Conservation (phyloP, 176 grass and related monocot genomes). For the Poa pratensis region DNA sequence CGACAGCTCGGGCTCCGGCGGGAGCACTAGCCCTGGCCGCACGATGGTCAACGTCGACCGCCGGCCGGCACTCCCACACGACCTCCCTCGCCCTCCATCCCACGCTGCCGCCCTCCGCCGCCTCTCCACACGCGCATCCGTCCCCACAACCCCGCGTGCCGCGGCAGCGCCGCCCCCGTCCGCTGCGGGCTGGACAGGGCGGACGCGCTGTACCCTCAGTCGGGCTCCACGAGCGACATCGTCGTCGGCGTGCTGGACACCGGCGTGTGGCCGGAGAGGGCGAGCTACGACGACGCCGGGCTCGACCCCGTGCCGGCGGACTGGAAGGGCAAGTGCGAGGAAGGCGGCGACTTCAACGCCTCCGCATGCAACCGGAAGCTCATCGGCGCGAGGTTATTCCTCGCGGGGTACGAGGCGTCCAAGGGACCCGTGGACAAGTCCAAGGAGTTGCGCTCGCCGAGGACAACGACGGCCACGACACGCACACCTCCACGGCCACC, state of each 20-base stretch:
- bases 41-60: too few species aligned
- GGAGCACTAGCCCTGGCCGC: too few species aligned
- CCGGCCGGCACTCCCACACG: too few species aligned
- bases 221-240: constrained; percentile 57
- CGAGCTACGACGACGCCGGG: constrained; percentile 78
- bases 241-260: constrained; percentile 88
- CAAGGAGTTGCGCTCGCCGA: constrained; percentile 77
- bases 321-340: constrained; percentile 96
- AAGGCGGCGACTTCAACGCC: too few species aligned
- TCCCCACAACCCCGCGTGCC: too few species aligned
- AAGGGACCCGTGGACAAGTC: constrained; percentile 76
- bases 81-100: too few species aligned
- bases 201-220: constrained; percentile 53
- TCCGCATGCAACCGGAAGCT: constrained; percentile 85
- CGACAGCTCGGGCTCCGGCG: too few species aligned
- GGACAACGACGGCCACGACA: constrained; percentile 94
- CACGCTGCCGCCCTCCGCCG: too few species aligned
- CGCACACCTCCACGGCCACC: constrained; percentile 96
- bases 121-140: too few species aligned
- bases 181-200: constrained; percentile 59
- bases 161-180: too few species aligned
- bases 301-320: constrained; percentile 63
- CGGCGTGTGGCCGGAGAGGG: constrained; percentile 87
- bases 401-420: constrained; percentile 76
- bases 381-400: constrained; percentile 81